Conservation (phyloP, 1,284 basidiomycete species). For the Ganoderma leucocontextum region DNA sequence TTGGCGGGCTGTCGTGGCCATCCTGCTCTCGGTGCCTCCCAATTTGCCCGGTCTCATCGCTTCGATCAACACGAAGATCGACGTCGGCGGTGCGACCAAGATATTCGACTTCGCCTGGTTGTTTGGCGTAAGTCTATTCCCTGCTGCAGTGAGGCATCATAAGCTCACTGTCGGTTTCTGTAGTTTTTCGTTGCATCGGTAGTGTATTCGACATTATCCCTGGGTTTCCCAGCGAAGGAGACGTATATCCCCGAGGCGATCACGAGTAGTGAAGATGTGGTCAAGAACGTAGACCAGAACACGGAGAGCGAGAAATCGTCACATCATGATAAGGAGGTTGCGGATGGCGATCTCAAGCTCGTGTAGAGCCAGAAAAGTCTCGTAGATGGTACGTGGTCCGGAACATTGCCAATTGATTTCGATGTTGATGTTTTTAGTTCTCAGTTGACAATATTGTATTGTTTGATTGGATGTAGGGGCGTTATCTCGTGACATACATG, state of each 20-base stretch:
- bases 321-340: conserved; percentile 31
- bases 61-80: conserved; percentile 66
- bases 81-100: conserved; percentile 58
- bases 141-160: background rate
- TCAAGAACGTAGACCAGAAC: background rate
- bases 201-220: conserved; percentile 61
- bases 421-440: background rate
- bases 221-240: conserved; percentile 63
- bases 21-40: conserved; percentile 69
- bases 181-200: conserved; percentile 51
- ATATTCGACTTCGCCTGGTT: conserved; percentile 77
- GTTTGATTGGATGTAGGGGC: background rate
- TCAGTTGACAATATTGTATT: background rate
- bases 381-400: background rate
- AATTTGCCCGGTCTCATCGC: conserved; percentile 74
- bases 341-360: conserved; percentile 31
- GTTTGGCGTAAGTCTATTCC: conserved; percentile 61
- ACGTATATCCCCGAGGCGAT: conserved; percentile 63
- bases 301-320: conserved; percentile 26
- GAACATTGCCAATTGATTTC: background rate
- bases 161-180: background rate
- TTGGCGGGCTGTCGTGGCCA: conserved; percentile 73
- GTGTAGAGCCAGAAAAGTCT: conserved; percentile 10
- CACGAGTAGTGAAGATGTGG: conserved; percentile 35
- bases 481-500: background rate